Evolutionary conservation across 225 moss, liverwort and hornwort genomes (phyloP).

Genomic region (Thuidium tamariscinum): DNA sequence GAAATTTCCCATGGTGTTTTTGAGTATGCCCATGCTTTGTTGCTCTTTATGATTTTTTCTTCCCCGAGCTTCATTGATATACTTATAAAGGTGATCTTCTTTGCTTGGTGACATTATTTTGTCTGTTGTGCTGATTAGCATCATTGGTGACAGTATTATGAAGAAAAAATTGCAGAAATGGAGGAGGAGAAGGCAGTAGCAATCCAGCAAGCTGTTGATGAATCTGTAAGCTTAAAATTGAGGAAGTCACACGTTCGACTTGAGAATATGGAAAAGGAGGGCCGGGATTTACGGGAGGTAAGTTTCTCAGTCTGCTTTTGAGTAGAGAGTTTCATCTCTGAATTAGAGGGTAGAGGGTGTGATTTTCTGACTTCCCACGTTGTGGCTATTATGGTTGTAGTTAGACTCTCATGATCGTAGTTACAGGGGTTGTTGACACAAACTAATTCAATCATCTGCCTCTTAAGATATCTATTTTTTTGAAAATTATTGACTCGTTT

Average conservation of each 20-base stretch:
- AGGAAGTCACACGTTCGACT: constrained; percentile 51
- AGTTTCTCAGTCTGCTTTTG: background rate
- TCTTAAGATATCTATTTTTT: background rate
- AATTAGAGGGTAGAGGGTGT: background rate
- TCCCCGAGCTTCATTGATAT: background rate
- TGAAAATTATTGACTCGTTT: background rate
- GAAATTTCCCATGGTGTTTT: background rate
- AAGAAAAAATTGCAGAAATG: no score
- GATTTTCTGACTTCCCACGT: background rate
- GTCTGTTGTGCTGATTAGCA: background rate
- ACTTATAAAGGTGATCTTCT: background rate
- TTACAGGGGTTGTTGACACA: background rate
- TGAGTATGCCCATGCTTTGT: background rate
- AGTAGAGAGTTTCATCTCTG: background rate
- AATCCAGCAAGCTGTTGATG: constrained; percentile 39
- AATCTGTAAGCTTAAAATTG: constrained; percentile 61
- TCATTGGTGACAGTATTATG: constrained; percentile 54
- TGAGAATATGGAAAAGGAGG: constrained; percentile 68
- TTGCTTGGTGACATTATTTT: background rate
- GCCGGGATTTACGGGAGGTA: constrained; percentile 72
- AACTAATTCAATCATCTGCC: background rate
- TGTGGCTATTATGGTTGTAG: background rate
- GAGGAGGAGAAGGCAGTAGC: no score
- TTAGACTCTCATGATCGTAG: background rate
- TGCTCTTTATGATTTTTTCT: background rate